Evolutionary conservation across 192 early-diverging fungal species (phyloP).

Genomic region (Coemansia sp.): DNA sequence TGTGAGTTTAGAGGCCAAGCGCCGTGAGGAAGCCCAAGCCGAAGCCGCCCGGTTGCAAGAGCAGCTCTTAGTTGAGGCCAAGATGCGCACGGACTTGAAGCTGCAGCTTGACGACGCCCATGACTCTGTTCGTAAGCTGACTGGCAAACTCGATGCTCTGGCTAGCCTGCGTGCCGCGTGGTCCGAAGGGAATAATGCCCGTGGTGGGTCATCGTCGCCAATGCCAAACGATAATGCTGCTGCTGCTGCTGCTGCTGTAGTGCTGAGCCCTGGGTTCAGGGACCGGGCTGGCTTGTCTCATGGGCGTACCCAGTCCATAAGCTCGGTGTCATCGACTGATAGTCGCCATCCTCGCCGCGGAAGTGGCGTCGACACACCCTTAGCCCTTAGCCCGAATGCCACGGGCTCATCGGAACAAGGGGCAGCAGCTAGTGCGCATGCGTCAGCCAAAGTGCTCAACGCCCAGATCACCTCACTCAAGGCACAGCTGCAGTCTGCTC

Average conservation of each 20-base stretch:
- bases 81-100: constrained; percentile 41
- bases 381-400: not conserved
- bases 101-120: constrained; percentile 44
- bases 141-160: constrained; percentile 18
- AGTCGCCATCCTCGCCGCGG: constrained; percentile 29
- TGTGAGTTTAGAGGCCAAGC: constrained; percentile 11
- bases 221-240: not conserved
- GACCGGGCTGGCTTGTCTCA: constrained; percentile 7
- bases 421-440: constrained; percentile 3
- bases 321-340: constrained; percentile 33
- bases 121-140: constrained; percentile 15
- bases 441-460: constrained; percentile 33
- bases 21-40: constrained; percentile 6
- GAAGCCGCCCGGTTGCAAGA: constrained; percentile 57
- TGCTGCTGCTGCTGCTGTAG: not conserved
- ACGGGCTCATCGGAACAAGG: not conserved
- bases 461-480: constrained; percentile 49
- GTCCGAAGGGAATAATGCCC: not conserved
- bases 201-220: not conserved
- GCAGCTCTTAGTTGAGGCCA: constrained; percentile 58
- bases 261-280: not conserved
- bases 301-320: constrained; percentile 22
- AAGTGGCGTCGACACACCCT: constrained; percentile 21
- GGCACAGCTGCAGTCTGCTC: constrained; percentile 47
- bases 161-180: constrained; percentile 9